Evolutionary conservation across 345 rosid species (phyloP).

Genomic region (Salix udensis): DNA sequence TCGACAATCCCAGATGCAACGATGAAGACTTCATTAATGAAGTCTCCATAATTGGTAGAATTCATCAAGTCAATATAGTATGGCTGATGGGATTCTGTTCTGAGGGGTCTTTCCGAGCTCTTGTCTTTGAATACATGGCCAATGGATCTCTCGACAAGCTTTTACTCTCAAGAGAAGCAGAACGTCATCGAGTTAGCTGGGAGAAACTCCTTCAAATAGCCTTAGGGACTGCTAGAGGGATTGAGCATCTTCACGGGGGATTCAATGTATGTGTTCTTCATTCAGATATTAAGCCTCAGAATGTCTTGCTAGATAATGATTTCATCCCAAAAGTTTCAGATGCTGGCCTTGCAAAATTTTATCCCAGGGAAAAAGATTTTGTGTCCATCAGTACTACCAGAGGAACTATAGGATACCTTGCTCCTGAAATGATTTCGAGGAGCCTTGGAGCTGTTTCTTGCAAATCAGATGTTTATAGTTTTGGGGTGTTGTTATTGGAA

Average conservation of each 20-base stretch:
- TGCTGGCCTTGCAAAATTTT: conserved; percentile 28
- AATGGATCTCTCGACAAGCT: conserved; percentile 25
- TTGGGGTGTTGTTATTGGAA: conserved; percentile 28
- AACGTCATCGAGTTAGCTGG: conserved; percentile 17
- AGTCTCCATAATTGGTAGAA: conserved; percentile 16
- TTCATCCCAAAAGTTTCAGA: conserved; percentile 31
- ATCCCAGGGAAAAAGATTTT: conserved; percentile 17
- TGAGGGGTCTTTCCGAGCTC: conserved; percentile 22
- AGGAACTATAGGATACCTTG: conserved; percentile 25
- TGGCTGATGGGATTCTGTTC: conserved; percentile 23
- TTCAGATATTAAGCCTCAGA: conserved; percentile 32
- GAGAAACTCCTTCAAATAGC: conserved; percentile 25
- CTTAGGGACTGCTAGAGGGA: conserved; percentile 25
- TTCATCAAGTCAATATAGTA: conserved; percentile 23
- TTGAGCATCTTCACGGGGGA: conserved; percentile 28
- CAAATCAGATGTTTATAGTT: conserved; percentile 32
- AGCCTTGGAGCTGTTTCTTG: conserved; percentile 16
- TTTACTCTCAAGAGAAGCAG: conserved; percentile 10
- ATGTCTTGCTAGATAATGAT: conserved; percentile 25
- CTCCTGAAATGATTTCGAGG: conserved; percentile 26
- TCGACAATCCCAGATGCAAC: conserved; percentile 7
- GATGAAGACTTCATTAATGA: conserved; percentile 17
- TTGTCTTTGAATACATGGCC: conserved; percentile 18
- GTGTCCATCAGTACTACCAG: conserved; percentile 10
- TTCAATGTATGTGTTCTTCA: conserved; percentile 29